Base-by-base conservation (phyloP, 495 filamentous ascomycete genomes). In the Trichoderma gamsii region DNA sequence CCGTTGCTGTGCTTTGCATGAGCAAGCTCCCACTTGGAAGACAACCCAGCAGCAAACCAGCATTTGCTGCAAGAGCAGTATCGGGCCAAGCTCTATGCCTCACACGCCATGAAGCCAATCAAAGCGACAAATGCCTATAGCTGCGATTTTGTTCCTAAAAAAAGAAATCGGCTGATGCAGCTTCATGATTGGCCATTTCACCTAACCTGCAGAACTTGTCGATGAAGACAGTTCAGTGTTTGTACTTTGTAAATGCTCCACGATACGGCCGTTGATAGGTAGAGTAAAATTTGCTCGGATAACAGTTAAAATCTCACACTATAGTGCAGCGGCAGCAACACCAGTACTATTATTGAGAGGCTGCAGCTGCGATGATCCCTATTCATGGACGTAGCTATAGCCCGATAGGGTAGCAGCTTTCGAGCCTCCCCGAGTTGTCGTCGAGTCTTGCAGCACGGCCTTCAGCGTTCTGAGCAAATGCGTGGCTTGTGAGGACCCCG, bases 401-500 rank as follows among this genome's bases (percentile, higher is more conserved):
- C 35, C 8, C 8, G 35, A 5, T 38, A 38, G 35, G 35, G 35
- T 38, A 38, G 5, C 35, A 38, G 35, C 35, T 38, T 38, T 6
- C 35, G 8, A 38, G 32, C 43, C 18, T 61, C 56, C 56, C 2
- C 27, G 9, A 12, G 11, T 35, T 4, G 23, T 32, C 25, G 9
- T 18, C 6, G 7, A 4, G 23, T 25, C 16, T 29, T 32, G 56
- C 56, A 4, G 23, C 56, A 15, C 13, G 12, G 27, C 27, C 16
- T 29, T 61, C 56, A 61, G 18, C n/a, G 21, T 32, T 18, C 23
- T 35, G 56, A 32, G 6, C 35, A 32, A 29, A 32, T 23, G 23
- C 25, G 56, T 32, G 25, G 56, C 56, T 61, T 23, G 56, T 61
- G 56, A 61, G 56, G 29, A 29, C 56, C 23, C 56, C 56, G 56